These are phyloP conservation scores for Diatrype stigma DNA, from an alignment of 2,329 filamentous ascomycete species.

Conservation along the genomic window DNA sequence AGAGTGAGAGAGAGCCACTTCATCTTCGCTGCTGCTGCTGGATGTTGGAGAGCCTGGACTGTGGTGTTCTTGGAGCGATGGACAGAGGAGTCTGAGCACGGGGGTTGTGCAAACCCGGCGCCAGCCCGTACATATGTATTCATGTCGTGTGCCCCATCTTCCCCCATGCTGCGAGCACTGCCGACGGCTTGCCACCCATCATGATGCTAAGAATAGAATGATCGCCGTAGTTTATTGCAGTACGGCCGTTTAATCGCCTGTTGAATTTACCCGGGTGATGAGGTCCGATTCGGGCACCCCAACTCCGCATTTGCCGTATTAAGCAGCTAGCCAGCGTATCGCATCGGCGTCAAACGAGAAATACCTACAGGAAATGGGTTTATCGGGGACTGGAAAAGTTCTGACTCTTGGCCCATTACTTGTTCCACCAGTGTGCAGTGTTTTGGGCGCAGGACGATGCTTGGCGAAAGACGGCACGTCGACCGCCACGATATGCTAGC, in stretches of 20 bases:
- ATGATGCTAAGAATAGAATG: conserved; percentile 7
- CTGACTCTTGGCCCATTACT: not conserved
- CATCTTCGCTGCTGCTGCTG: conserved; percentile 16
- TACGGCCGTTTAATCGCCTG: conserved; percentile 10
- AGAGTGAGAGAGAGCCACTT: conserved; percentile 20
- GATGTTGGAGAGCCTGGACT: conserved; percentile 2
- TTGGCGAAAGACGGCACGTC: conserved; percentile 2
- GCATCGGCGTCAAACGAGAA: conserved; percentile 10
- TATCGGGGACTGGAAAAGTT: not conserved
- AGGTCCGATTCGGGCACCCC: conserved; percentile 13
- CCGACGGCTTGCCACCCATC: conserved; percentile 11
- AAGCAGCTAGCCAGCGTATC: conserved; percentile 7
- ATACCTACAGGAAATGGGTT: not conserved
- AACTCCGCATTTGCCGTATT: conserved; percentile 16
- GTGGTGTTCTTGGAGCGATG: conserved; percentile 3
- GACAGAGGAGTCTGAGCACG: conserved; percentile 2
- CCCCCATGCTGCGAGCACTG: conserved; percentile 9
- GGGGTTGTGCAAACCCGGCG: not conserved
- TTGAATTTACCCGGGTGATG: conserved; percentile 13
- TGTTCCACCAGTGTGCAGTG: not conserved
- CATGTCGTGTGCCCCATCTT: not conserved
- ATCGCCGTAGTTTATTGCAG: conserved; percentile 8
- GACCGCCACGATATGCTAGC: not conserved
- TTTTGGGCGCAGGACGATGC: conserved; percentile 1
- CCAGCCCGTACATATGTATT: conserved; percentile 15